Evolutionary conservation across 2,329 filamentous ascomycete species (phyloP).

Genomic region (Magnaporthiopsis rhizophila): DNA sequence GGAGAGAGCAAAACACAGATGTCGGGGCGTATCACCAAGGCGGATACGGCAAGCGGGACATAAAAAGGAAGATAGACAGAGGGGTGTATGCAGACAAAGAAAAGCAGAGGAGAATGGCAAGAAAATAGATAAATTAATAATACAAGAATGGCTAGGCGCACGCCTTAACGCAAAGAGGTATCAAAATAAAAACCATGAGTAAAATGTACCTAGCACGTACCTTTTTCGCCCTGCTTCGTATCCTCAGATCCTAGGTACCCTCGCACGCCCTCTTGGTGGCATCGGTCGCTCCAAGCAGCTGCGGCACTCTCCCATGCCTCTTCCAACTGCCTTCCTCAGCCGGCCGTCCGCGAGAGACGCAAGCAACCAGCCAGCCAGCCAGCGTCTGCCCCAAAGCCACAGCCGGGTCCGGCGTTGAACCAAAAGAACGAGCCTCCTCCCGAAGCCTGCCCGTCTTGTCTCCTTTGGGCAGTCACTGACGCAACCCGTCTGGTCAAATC

Average conservation of each 20-base stretch:
- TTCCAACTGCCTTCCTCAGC: not conserved
- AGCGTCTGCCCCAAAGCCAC: not conserved
- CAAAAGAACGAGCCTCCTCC: not conserved
- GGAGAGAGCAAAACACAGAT: not conserved
- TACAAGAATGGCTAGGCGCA: slow-evolving; percentile 4
- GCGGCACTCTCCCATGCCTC: not conserved
- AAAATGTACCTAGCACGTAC: not conserved
- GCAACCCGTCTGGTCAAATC: not conserved
- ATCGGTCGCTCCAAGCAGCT: too few species aligned
- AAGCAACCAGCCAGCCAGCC: not conserved
- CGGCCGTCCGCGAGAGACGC: too few species aligned
- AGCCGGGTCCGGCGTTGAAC: not conserved
- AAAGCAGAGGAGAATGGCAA: not conserved
- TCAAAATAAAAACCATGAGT: slow-evolving; percentile 2
- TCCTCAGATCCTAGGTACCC: not conserved
- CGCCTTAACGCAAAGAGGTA: slow-evolving; percentile 10
- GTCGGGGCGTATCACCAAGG: not conserved
- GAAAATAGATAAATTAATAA: not conserved
- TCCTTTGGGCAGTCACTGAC: not conserved
- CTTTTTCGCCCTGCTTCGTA: not conserved
- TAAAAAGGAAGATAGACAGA: slow-evolving; percentile 13
- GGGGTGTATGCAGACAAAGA: slow-evolving; percentile 13
- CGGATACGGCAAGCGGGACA: not conserved
- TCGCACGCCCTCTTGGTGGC: not conserved
- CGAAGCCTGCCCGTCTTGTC: not conserved